Evolutionary conservation across 129 eudicot genomes (phyloP).

Genomic region (Glebionis coronaria): DNA sequence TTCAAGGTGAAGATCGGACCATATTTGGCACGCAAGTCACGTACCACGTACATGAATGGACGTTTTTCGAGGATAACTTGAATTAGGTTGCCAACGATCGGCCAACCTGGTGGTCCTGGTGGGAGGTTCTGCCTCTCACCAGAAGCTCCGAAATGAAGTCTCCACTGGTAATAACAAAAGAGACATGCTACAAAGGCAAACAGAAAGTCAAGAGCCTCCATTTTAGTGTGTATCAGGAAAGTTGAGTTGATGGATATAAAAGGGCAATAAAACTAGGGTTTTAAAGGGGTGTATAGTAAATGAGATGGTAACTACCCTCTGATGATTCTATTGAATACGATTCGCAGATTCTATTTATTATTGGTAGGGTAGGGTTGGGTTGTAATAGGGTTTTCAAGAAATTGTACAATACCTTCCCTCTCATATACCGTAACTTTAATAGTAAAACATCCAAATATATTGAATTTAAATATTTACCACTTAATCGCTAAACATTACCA

Average conservation of each 20-base stretch:
- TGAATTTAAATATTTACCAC: too few relatives aligned
- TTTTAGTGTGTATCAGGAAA: constrained; percentile 21
- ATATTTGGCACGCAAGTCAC: constrained; percentile 68
- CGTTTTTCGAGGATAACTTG: constrained; percentile 81
- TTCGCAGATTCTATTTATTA: constrained; percentile 24
- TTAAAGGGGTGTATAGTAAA: constrained; percentile 30
- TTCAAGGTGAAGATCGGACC: constrained; percentile 97
- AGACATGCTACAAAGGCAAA: constrained; percentile 32
- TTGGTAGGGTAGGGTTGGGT: constrained; percentile 16
- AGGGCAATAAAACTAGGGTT: constrained; percentile 18
- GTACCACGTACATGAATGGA: constrained; percentile 74
- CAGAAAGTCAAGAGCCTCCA: constrained; percentile 53
- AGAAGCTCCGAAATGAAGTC: constrained; percentile 32
- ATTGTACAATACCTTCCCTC: constrained; percentile 11
- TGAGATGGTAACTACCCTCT: constrained; percentile 45
- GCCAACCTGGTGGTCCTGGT: constrained; percentile 98
- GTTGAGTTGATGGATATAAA: constrained; percentile 11
- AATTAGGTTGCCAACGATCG: constrained; percentile 75
- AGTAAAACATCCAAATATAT: too few relatives aligned
- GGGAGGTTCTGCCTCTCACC: constrained; percentile 51
- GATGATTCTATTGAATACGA: constrained; percentile 31
- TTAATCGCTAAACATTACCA: too few relatives aligned
- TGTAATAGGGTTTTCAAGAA: constrained; percentile 12
- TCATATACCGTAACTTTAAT: not conserved
- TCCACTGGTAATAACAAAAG: constrained; percentile 64